These are phyloP conservation scores for Clarireedia paspali DNA, from an alignment of 2,329 filamentous ascomycete species.

Conservation along the genomic window DNA sequence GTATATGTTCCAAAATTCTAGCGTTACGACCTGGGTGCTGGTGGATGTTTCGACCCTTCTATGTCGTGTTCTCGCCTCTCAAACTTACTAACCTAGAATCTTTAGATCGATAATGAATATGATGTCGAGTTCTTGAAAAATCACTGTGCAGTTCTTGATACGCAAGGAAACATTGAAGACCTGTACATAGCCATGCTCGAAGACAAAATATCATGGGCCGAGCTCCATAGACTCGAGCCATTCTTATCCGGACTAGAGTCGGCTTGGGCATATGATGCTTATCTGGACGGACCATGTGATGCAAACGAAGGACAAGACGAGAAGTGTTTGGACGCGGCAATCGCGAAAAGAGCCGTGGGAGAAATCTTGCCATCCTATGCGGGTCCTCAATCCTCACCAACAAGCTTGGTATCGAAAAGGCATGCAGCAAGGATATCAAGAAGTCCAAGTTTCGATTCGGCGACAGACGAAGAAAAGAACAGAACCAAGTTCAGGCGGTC, in stretches of 20 bases:
- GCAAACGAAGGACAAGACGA: background rate
- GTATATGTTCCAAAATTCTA: background rate
- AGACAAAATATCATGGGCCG: conserved; percentile 46
- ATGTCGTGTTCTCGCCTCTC: background rate
- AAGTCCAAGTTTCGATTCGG: conserved; percentile 37
- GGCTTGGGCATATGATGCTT: conserved; percentile 44
- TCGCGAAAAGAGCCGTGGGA: conserved; percentile 33
- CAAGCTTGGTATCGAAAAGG: conserved; percentile 37
- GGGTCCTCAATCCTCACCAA: conserved; percentile 11
- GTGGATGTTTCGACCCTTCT: too few species aligned
- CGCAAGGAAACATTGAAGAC: conserved; percentile 48
- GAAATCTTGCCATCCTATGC: conserved; percentile 33
- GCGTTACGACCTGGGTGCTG: background rate
- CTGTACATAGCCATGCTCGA: conserved; percentile 51
- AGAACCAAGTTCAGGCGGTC: conserved; percentile 24
- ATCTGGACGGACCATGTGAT: conserved; percentile 37
- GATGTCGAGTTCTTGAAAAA: conserved; percentile 44
- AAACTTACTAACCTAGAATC: background rate
- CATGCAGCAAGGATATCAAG: conserved; percentile 45
- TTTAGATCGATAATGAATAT: conserved; percentile 27
- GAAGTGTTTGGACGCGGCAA: background rate
- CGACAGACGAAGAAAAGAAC: conserved; percentile 26
- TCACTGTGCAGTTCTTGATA: conserved; percentile 49
- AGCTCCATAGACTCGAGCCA: conserved; percentile 39
- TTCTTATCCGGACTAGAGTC: conserved; percentile 46